These are phyloP conservation scores for Carex sylvatica DNA, from an alignment of 202 grass and related monocot species.

Conservation along the genomic window DNA sequence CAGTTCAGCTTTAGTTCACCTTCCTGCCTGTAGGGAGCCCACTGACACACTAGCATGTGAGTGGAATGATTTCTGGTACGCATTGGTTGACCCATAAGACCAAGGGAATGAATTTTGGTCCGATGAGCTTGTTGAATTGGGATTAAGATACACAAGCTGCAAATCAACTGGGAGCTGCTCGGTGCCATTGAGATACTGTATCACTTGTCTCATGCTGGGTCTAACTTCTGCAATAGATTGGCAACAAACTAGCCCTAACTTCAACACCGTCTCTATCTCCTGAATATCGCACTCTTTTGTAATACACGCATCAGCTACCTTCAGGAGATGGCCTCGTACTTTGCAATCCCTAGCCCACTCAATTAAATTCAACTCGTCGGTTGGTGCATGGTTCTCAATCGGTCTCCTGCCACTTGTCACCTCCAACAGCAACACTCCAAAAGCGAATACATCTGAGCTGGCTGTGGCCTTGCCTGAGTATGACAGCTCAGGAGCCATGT, in stretches of 20 bases:
- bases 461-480: constrained; percentile 35
- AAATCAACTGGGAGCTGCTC: constrained; percentile 28
- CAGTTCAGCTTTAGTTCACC: constrained; percentile 7
- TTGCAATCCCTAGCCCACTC: constrained; percentile 43
- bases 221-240: constrained; percentile 29
- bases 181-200: constrained; percentile 40
- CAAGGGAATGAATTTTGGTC: constrained; percentile 22
- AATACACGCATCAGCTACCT: constrained; percentile 36
- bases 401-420: constrained; percentile 33
- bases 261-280: constrained; percentile 39
- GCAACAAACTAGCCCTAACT: constrained; percentile 39
- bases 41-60: constrained; percentile 30
- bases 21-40: constrained; percentile 16
- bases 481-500: constrained; percentile 53
- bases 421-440: constrained; percentile 46
- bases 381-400: constrained; percentile 30
- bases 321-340: constrained; percentile 25
- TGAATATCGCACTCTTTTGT: constrained; percentile 10
- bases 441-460: constrained; percentile 46
- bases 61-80: background rate
- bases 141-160: constrained; percentile 25
- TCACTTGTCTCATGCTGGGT: constrained; percentile 48
- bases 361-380: constrained; percentile 30
- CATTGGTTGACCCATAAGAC: background rate
- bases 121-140: constrained; percentile 13